Conservation (phyloP, 768 basidiomycete genomes). For the Agrocybe chaxingu region DNA sequence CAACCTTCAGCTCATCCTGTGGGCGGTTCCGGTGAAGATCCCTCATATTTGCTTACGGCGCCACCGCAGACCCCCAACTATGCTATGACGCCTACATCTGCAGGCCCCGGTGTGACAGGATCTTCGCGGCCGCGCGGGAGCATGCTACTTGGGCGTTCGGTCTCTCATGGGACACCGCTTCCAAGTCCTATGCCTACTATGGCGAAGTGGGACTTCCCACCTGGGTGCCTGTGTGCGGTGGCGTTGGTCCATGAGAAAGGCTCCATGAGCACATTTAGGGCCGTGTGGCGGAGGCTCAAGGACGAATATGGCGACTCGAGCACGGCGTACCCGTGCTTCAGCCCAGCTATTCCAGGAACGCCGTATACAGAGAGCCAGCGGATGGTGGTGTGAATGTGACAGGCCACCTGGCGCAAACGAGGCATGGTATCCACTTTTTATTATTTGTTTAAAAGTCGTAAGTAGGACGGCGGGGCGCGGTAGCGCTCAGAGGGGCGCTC, state of each 20-base stretch:
- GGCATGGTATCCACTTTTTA: no score
- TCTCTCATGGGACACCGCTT: slow-evolving; percentile 17
- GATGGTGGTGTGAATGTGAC: slow-evolving; percentile 13
- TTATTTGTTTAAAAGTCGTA: no score
- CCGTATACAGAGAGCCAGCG: slow-evolving; percentile 40
- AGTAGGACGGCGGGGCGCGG: no score
- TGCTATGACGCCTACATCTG: slow-evolving; percentile 15
- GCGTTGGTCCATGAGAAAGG: slow-evolving; percentile 89
- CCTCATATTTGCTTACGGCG: slow-evolving; percentile 12
- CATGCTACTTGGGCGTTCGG: slow-evolving; percentile 19
- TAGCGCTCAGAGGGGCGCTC: no score
- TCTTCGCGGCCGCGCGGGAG: slow-evolving; percentile 18
- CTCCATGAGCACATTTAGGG: slow-evolving; percentile 81
- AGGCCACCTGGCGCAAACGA: not conserved
- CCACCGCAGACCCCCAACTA: slow-evolving; percentile 11
- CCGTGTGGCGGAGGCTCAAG: slow-evolving; percentile 68
- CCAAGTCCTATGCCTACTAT: slow-evolving; percentile 15
- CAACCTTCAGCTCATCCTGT: slow-evolving; percentile 3
- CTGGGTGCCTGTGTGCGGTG: slow-evolving; percentile 54
- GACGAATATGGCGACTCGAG: slow-evolving; percentile 55
- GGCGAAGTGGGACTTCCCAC: slow-evolving; percentile 27
- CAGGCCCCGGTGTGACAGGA: not conserved
- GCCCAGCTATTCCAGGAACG: slow-evolving; percentile 40
- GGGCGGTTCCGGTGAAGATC: slow-evolving; percentile 18
- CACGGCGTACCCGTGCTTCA: slow-evolving; percentile 31